Conservation (phyloP, 31 red algal genomes). For the Pterothamnion heteromorphum region DNA sequence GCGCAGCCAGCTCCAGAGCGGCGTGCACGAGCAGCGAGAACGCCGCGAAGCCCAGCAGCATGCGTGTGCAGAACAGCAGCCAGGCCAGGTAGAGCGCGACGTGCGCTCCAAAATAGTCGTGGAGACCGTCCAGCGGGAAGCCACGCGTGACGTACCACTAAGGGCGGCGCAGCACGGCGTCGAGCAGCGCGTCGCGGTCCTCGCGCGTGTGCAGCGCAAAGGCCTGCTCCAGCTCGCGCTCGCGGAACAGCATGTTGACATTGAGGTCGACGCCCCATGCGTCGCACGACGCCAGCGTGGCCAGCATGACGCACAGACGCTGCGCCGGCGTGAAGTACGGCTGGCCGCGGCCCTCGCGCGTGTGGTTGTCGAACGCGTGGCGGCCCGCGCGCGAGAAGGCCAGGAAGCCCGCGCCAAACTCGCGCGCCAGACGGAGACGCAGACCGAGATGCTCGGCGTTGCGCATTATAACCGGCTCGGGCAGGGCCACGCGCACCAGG, state of each 20-base stretch:
- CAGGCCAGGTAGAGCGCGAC: conserved; percentile 67
- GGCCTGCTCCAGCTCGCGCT: conserved; percentile 47
- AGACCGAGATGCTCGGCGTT: conserved; percentile 56
- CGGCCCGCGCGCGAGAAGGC: conserved; percentile 45
- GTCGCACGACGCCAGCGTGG: conserved; percentile 60
- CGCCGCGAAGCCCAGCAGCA: conserved; percentile 41
- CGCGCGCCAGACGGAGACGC: conserved; percentile 50
- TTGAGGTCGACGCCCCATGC: conserved; percentile 78
- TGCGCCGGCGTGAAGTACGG: conserved; percentile 70
- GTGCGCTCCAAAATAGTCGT: conserved; percentile 69
- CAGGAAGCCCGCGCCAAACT: conserved; percentile 66
- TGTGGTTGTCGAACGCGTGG: conserved; percentile 56
- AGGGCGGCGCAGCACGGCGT: conserved; percentile 45
- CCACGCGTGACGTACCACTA: conserved; percentile 50
- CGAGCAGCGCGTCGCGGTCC: conserved; percentile 42
- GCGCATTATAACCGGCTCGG: conserved; percentile 52
- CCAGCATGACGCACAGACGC: conserved; percentile 54
- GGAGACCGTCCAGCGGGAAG: conserved; percentile 58
- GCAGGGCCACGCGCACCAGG: conserved; percentile 59
- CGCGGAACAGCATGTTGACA: conserved; percentile 53
- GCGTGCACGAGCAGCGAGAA: conserved; percentile 40
- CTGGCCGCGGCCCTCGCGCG: background rate
- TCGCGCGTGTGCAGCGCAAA: conserved; percentile 62
- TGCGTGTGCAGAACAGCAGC: conserved; percentile 50
- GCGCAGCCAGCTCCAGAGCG: background rate